A percentile compares a stretch with the other conserved stretches of the same genome.
Evolutionary conservation across 257 asterid species (phyloP).

Genomic region (Cordia subcordata): DNA sequence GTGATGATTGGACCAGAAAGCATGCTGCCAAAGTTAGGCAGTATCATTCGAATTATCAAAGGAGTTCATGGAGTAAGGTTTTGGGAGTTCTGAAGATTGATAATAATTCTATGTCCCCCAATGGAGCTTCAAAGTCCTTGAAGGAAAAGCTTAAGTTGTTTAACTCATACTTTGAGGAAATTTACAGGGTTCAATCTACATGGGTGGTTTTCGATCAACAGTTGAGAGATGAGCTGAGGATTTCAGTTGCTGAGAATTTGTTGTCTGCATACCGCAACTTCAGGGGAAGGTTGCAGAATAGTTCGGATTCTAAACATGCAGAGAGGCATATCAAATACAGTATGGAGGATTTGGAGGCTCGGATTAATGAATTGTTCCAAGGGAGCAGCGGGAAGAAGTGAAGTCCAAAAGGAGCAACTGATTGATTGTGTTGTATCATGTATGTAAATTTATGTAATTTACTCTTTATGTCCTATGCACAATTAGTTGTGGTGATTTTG

Average conservation of each 20-base stretch:
- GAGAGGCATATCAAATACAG: conserved; percentile 70
- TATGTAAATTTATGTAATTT: conserved; percentile 24
- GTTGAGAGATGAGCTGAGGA: conserved; percentile 69
- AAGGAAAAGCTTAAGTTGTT: conserved; percentile 78
- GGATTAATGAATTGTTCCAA: conserved; percentile 55
- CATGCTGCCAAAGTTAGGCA: conserved; percentile 73
- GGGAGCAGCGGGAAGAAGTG: conserved; percentile 65
- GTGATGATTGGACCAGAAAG: conserved; percentile 87
- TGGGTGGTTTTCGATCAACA: conserved; percentile 87
- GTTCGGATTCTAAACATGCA: conserved; percentile 45
- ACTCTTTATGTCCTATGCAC: conserved; percentile 13
- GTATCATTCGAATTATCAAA: conserved; percentile 73
- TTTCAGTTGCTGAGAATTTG: conserved; percentile 47
- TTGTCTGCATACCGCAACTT: conserved; percentile 66
- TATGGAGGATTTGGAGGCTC: conserved; percentile 70
- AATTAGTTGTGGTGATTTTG: background rate
- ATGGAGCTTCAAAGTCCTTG: conserved; percentile 48
- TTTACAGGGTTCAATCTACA: conserved; percentile 53
- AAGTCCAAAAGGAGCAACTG: conserved; percentile 26
- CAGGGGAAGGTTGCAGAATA: conserved; percentile 47
- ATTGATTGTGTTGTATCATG: conserved; percentile 29
- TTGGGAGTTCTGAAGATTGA: conserved; percentile 69
- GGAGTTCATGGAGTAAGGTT: conserved; percentile 91
- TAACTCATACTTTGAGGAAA: conserved; percentile 71
- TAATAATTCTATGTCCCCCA: conserved; percentile 46